Base-by-base conservation (phyloP, 768 basidiomycete genomes). In the Filobasidium floriforme region DNA sequence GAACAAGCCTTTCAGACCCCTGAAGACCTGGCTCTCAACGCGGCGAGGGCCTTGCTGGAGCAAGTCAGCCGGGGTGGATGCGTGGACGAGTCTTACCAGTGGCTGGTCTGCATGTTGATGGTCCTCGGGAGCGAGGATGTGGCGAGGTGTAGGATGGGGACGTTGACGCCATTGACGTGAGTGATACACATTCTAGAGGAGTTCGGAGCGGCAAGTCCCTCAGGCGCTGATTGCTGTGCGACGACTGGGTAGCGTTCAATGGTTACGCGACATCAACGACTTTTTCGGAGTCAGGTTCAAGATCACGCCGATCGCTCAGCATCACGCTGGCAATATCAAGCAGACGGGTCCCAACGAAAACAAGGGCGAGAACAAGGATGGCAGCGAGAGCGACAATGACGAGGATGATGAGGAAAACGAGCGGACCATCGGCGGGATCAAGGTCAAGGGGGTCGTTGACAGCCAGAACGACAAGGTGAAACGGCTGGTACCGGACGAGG, bases 71-170 rank as follows among this genome's bases (percentile, higher is more conserved):
- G 81, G 59, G 91, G 93, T 1, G 93, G 96, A 4, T 97, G 94
- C 73, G 84, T 97, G 1, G 96, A 98, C 76, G 83, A 87, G 54
- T 86, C 88, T 69, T 92, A 93, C 75, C 96, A 99, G 79, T 84
- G 82, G 57, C 81, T 98, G 10, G 87, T 93, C 4, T 81, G 94
- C 46, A 79, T 94, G 41, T 83, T 91, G 82, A 93, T 99, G 90
- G 88, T 89, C 2, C 81, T 98, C n/a, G 96, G 96, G 10, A 93
- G 90, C 68, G 96, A 98, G 75, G 96, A 99, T 75, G 92, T 98
- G 0, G 90, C 92, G 0, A 85, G 89, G 67, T 91, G 89, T 80
- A 82, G 85, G 65, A 88, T 98, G 85, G 86, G 88, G 4, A 87
- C 88, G 71, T 86, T 91, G 19, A 91, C 89, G 12, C 79, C 84